These are phyloP conservation scores for Debaryomyces prosopidis DNA, from an alignment of 805 yeast genomes.

Conservation along the genomic window DNA sequence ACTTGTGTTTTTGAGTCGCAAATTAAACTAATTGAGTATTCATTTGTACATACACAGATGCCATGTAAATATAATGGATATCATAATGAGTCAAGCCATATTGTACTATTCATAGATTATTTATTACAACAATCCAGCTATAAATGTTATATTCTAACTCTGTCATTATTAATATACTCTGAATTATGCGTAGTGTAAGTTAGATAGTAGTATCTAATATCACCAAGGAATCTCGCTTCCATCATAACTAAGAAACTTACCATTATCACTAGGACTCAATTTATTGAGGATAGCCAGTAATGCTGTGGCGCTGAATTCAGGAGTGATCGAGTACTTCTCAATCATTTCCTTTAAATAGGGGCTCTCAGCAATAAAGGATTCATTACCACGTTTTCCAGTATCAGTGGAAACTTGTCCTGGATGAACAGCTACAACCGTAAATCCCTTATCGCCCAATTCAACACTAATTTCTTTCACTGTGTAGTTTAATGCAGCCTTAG, in stretches of 20 bases:
- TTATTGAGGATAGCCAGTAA: slow-evolving; percentile 8
- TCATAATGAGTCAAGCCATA: too few species aligned
- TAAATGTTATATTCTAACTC: too few species aligned
- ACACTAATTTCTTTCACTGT: slow-evolving; percentile 20
- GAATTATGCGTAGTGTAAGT: too few species aligned
- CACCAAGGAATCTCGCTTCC: slow-evolving; percentile 6
- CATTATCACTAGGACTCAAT: slow-evolving; percentile 7
- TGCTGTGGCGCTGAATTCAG: slow-evolving; percentile 10
- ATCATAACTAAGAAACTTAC: slow-evolving; percentile 13
- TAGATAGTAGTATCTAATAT: background rate
- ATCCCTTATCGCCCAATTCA: slow-evolving; percentile 24
- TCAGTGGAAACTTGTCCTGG: slow-evolving; percentile 45
- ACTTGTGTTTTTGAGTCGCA: too few species aligned
- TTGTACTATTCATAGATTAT: too few species aligned
- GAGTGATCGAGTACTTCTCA: slow-evolving; percentile 6
- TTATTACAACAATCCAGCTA: too few species aligned
- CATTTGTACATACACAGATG: too few species aligned
- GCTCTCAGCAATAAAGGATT: background rate
- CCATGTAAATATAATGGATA: too few species aligned
- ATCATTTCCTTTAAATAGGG: slow-evolving; percentile 2
- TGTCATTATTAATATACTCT: too few species aligned
- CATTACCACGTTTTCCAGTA: slow-evolving; percentile 17
- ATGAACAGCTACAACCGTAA: slow-evolving; percentile 29
- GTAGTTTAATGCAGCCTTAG: slow-evolving; percentile 39
- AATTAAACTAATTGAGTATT: too few species aligned